Base-by-base conservation (phyloP, 2,329 filamentous ascomycete species). In the Diaporthe citriasiana region DNA sequence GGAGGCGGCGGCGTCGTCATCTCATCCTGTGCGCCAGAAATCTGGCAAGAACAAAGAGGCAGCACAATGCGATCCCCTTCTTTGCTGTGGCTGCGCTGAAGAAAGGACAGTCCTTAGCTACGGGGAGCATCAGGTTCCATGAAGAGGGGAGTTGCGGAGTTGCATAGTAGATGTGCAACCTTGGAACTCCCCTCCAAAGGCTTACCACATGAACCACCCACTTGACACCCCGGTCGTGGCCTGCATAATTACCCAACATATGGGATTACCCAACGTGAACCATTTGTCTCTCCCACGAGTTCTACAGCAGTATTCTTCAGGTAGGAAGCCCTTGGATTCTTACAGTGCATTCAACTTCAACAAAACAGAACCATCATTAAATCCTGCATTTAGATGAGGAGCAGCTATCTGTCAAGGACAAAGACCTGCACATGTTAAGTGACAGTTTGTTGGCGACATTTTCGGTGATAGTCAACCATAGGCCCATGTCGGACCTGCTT, bases 101-200 rank as follows among this genome's bases (percentile, higher is more conserved):
- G 45, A 50, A 51, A 51, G 63, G n/a, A 38, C 40, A 50, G 12
- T 47, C 25, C 35, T 25, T 22, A 25, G 60, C 19, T n/a, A 65
- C 42, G 25, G 17, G 27, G 3, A 53, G 33, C 17, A 33, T 63
- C 25, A 7, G 9, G 8, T 4, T 22, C 12, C 40, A 27, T 33
- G n/a, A 12, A 45, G 59, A 47, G 59, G 25, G 25, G 40, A 33
- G 38, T 22, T 63, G 59, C 25, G 25, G 57, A 27, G 63, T 53
- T 27, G 45, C 45, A 47, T 47, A 50, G 22, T 25, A 40, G 12
- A 30, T 22, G 10, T 68, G 47, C 47, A 53, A 12, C n/a, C n/a
- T n/a, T n/a, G n/a, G n/a, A n/a, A n/a, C 63, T 40, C 22, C 63
- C 38, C 60, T 38, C 30, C 63, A 51, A 66, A 19, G 30, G 51